phyloP scores from a whole-genome alignment of 2,329 filamentous ascomycete species.

The Lachnellula cervina region DNA sequence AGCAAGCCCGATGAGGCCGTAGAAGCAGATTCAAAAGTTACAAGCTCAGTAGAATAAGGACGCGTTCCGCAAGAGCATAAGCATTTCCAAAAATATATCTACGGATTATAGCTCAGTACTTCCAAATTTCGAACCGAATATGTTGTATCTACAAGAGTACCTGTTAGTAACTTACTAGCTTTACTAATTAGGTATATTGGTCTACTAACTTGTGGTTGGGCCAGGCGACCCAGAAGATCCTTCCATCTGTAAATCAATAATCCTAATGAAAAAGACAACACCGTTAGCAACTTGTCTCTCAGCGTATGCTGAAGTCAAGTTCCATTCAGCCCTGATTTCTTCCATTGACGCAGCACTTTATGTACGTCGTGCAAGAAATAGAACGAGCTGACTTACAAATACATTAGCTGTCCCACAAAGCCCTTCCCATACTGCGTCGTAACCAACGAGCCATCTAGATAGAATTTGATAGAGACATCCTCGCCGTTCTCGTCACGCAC shows the following conservation, averaged over 20 bases:
- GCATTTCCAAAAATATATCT: background rate
- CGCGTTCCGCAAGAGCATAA: too few relatives aligned
- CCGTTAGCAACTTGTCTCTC: too few relatives aligned
- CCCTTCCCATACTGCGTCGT: slow-evolving; percentile 46
- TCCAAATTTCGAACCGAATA: slow-evolving; percentile 2
- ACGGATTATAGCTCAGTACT: slow-evolving; percentile 2
- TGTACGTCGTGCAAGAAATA: background rate
- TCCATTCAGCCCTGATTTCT: background rate
- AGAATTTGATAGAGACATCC: slow-evolving; percentile 50
- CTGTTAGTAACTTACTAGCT: background rate
- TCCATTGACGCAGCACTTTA: background rate
- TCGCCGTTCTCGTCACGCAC: slow-evolving; percentile 45
- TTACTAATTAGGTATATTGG: background rate
- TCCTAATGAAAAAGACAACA: background rate
- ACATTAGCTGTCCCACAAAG: slow-evolving; percentile 42
- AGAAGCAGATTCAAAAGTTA: too few relatives aligned
- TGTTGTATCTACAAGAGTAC: background rate
- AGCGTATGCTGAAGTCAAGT: too few relatives aligned
- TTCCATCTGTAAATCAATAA: slow-evolving; percentile 10
- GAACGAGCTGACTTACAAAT: slow-evolving; percentile 9
- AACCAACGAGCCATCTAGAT: slow-evolving; percentile 45
- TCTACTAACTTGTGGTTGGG: slow-evolving; percentile 1
- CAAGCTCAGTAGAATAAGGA: too few relatives aligned
- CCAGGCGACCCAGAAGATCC: slow-evolving; percentile 4
- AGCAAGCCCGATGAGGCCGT: too few relatives aligned